phyloP scores from a whole-genome alignment of 805 yeast genomes.

The Pichia deserticola region DNA sequence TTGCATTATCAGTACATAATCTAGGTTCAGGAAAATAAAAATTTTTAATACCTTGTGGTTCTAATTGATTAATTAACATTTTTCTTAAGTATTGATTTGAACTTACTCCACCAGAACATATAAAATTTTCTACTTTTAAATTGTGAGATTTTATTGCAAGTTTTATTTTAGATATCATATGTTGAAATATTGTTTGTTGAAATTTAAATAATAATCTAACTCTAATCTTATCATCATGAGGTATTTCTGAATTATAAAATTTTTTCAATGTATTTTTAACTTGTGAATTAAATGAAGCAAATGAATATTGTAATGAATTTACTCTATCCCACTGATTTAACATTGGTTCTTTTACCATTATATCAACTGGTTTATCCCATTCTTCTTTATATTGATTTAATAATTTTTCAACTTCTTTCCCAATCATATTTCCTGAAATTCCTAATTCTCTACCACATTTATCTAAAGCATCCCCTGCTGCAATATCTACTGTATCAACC shows the following conservation, averaged over 20 bases:
- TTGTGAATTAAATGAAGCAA: constrained; percentile 54
- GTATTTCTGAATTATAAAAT: constrained; percentile 15
- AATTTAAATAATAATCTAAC: constrained; percentile 48
- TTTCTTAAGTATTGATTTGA: constrained; percentile 55
- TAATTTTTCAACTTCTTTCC: constrained; percentile 67
- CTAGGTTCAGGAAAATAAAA: constrained; percentile 62
- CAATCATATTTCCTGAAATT: constrained; percentile 74
- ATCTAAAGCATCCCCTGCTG: constrained; percentile 90
- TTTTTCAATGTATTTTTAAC: constrained; percentile 23
- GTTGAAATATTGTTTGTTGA: constrained; percentile 65
- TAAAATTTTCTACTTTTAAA: constrained; percentile 42
- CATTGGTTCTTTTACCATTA: constrained; percentile 41
- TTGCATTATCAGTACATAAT: constrained; percentile 89
- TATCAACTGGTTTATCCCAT: constrained; percentile 24
- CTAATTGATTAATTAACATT: constrained; percentile 33
- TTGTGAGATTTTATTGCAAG: constrained; percentile 38
- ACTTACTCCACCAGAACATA: constrained; percentile 94
- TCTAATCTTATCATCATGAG: constrained; percentile 19
- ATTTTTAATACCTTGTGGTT: constrained; percentile 25
- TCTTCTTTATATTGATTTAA: constrained; percentile 30
- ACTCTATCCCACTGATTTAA: constrained; percentile 39
- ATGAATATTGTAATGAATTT: constrained; percentile 53
- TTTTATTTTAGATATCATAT: constrained; percentile 57
- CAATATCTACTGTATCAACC: constrained; percentile 75
- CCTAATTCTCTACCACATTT: constrained; percentile 88